A percentile compares a stretch with the other conserved stretches of the same genome.
These are phyloP conservation scores for Pythium folliculosum DNA, from an alignment of 352 stramenopile species.

Conservation along the genomic window DNA sequence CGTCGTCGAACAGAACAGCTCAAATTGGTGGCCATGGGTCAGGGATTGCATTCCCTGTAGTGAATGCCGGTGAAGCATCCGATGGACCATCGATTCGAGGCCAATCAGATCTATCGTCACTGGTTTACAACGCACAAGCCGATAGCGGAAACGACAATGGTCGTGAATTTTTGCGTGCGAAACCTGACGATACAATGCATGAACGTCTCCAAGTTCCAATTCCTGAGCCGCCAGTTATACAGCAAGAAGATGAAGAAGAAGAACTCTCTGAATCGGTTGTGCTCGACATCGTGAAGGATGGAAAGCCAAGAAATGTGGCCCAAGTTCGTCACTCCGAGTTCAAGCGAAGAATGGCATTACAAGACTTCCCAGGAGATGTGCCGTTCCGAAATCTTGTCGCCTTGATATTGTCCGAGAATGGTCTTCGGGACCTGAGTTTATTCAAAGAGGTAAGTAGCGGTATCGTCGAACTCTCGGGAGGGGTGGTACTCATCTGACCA, in stretches of 20 bases:
- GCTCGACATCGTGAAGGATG: constrained; percentile 54
- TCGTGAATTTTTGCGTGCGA: neutral
- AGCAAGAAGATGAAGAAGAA: constrained; percentile 35
- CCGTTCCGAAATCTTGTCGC: constrained; percentile 63
- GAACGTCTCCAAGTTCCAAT: neutral
- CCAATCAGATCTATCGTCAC: constrained; percentile 7
- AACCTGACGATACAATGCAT: neutral
- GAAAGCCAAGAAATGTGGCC: constrained; percentile 49
- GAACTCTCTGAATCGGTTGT: constrained; percentile 43
- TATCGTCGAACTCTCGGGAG: neutral
- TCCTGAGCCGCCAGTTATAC: neutral
- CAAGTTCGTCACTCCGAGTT: constrained; percentile 60
- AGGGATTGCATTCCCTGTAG: neutral
- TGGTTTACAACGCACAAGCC: neutral
- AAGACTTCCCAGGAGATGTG: constrained; percentile 52
- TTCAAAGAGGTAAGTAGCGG: constrained; percentile 53
- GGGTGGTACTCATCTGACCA: neutral
- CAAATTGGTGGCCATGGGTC: neutral
- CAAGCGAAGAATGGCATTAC: constrained; percentile 41
- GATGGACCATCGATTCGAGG: neutral
- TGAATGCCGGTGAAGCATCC: constrained; percentile 1
- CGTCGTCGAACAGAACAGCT: neutral
- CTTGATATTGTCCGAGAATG: constrained; percentile 63
- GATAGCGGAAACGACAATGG: neutral
- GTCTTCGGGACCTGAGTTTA: constrained; percentile 44